Conservation (phyloP, 257 asterid genomes). For the Gentiana straminea region DNA sequence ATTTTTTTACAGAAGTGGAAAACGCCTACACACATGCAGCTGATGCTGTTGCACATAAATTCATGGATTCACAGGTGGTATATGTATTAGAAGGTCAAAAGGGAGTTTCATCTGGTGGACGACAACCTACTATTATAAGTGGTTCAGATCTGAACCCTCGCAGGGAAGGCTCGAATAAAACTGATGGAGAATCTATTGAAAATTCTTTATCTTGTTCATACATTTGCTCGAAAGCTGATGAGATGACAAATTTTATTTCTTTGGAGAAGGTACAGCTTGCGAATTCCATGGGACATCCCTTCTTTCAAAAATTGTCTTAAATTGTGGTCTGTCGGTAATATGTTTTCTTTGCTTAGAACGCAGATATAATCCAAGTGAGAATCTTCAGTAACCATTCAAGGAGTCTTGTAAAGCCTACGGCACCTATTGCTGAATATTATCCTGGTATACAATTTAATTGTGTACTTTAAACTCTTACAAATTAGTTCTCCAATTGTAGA, state of each 20-base stretch:
- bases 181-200: constrained; percentile 28
- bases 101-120: constrained; percentile 32
- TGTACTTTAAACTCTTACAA: background rate
- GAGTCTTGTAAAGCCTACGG: constrained; percentile 46
- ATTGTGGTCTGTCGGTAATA: constrained; percentile 16
- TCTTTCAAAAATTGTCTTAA: constrained; percentile 4
- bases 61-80: constrained; percentile 66
- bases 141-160: constrained; percentile 45
- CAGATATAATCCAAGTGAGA: constrained; percentile 67
- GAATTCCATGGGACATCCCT: background rate
- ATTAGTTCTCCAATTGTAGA: background rate
- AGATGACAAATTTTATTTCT: constrained; percentile 31
- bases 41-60: constrained; percentile 45
- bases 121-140: constrained; percentile 46
- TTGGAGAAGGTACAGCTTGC: constrained; percentile 57
- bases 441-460: constrained; percentile 46
- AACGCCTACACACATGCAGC: constrained; percentile 46
- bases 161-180: constrained; percentile 33
- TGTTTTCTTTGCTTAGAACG: constrained; percentile 42
- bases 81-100: constrained; percentile 54
- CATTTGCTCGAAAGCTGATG: constrained; percentile 37
- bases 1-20: constrained; percentile 42
- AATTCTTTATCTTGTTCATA: constrained; percentile 49
- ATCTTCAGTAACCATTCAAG: constrained; percentile 68
- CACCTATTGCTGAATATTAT: constrained; percentile 71